These are phyloP conservation scores for Neolentinus lepideus DNA, from an alignment of 1,284 basidiomycete species.

Conservation along the genomic window DNA sequence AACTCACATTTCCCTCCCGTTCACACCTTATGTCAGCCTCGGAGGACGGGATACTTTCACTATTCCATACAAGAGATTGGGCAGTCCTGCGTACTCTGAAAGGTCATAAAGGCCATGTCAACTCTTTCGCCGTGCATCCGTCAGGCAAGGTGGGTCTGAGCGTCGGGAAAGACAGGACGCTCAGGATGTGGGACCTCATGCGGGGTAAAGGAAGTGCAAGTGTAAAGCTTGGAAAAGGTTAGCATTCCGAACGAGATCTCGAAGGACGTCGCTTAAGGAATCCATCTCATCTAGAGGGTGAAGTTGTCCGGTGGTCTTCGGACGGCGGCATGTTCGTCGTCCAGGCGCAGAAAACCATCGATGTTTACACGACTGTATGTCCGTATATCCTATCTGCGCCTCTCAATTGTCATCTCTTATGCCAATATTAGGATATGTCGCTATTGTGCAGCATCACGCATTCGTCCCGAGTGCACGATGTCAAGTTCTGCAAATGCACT, in stretches of 20 bases:
- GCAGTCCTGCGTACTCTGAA: conserved; percentile 80
- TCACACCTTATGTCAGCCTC: conserved; percentile 88
- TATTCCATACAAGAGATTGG: conserved; percentile 95
- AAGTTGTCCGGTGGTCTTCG: conserved; percentile 79
- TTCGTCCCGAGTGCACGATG: conserved; percentile 73
- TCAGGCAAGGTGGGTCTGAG: conserved; percentile 87
- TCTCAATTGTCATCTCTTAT: conserved; percentile 2
- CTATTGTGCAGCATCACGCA: conserved; percentile 67
- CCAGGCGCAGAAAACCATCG: conserved; percentile 69
- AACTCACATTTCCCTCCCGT: conserved; percentile 80
- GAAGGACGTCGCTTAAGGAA: not conserved
- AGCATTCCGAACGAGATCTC: conserved; percentile 12
- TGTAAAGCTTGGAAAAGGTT: conserved; percentile 81
- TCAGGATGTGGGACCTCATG: conserved; percentile 99
- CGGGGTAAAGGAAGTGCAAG: conserved; percentile 86
- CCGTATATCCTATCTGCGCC: not conserved
- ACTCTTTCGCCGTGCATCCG: conserved; percentile 86
- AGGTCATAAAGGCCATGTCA: conserved; percentile 91
- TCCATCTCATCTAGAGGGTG: conserved; percentile 56
- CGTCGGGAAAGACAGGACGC: conserved; percentile 84
- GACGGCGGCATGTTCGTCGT: conserved; percentile 75
- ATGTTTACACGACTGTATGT: conserved; percentile 75
- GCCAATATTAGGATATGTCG: conserved; percentile 52
- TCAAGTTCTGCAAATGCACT: conserved; percentile 58
- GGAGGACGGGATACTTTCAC: conserved; percentile 83